These are phyloP conservation scores for Phtheirospermum japonicum DNA, from an alignment of 257 asterid species.

Conservation along the genomic window DNA sequence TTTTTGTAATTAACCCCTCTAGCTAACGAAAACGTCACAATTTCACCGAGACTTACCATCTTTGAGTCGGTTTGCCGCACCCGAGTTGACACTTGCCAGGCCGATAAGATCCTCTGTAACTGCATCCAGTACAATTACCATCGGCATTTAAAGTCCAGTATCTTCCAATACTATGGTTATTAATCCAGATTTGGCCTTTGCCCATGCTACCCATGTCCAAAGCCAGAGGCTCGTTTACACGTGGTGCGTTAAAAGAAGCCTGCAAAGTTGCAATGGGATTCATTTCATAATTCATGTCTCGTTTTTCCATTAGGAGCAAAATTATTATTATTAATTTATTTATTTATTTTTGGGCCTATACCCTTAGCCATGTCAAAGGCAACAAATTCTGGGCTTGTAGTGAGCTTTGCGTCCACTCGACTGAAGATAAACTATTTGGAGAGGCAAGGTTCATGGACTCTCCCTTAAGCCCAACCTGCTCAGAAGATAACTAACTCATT, in stretches of 20 bases:
- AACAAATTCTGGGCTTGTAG: conserved; percentile 67
- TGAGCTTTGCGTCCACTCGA: conserved; percentile 79
- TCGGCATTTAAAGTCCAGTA: conserved; percentile 75
- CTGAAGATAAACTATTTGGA: conserved; percentile 54
- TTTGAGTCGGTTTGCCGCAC: conserved; percentile 90
- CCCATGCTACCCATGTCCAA: conserved; percentile 94
- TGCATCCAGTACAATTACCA: conserved; percentile 72
- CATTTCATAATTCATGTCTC: background rate
- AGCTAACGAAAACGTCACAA: background rate
- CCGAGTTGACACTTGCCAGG: conserved; percentile 76
- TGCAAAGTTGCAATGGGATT: conserved; percentile 28
- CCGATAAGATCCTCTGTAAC: conserved; percentile 57
- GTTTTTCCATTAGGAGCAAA: background rate
- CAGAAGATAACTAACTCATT: background rate
- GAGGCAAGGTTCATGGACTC: conserved; percentile 72
- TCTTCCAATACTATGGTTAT: conserved; percentile 84
- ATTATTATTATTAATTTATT: no score
- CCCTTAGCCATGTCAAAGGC: conserved; percentile 89
- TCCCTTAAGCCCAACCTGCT: conserved; percentile 89
- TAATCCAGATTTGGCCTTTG: conserved; percentile 90
- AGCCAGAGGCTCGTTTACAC: conserved; percentile 86
- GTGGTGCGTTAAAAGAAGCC: conserved; percentile 77
- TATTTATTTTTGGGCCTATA: conserved; percentile 22
- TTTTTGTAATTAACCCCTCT: background rate
- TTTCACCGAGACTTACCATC: conserved; percentile 48